Evolutionary conservation across 1,284 basidiomycete species (phyloP), one percentile per base, ranked within the genome.

Genomic region (Ganoderma sp.): DNA sequence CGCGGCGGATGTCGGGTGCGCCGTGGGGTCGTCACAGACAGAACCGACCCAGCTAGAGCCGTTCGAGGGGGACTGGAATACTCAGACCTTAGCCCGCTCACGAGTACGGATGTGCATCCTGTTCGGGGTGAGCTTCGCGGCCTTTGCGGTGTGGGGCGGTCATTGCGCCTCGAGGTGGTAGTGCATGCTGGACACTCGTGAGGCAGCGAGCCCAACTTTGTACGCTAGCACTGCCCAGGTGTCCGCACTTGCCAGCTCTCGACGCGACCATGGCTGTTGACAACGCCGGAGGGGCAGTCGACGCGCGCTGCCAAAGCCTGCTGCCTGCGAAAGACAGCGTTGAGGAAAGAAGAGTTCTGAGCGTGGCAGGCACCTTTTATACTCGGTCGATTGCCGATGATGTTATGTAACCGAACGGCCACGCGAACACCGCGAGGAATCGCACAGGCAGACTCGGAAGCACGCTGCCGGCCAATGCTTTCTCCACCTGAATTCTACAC

Each of bases 71-170:
- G 64, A 61, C 42, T 67, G 45, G 41, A 62, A 71, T 62, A 15
- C 70, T 71, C 68, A 65, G 63, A 68, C 63, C 67, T 64, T 68
- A 57, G 67, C 67, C 67, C 63, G 67, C 67, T 68, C 67, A 64
- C 69, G 67, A 68, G 17, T 42, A 37, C 15, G 66, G 71, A 69
- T 62, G 71, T 43, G 65, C 67, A 62, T 69, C 69, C 54, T 68
- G 71, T 68, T 60, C 50, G 67, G 64, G 34, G 67, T 64, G 71
- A 70, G 71, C 71, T 12, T 72, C 69, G 71, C 71, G 66, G 67
- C 66, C 67, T 72, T 70, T 62, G 67, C 66, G 61, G 65, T 67
- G 68, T 71, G 48, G 65, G 69, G 45, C 32, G 63, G 42, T 41
- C 25, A 50, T 50, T 50, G 60, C 32, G 34, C 34, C 34, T 58